Base-by-base conservation (phyloP, 257 asterid species). In the Cordia subcordata region DNA sequence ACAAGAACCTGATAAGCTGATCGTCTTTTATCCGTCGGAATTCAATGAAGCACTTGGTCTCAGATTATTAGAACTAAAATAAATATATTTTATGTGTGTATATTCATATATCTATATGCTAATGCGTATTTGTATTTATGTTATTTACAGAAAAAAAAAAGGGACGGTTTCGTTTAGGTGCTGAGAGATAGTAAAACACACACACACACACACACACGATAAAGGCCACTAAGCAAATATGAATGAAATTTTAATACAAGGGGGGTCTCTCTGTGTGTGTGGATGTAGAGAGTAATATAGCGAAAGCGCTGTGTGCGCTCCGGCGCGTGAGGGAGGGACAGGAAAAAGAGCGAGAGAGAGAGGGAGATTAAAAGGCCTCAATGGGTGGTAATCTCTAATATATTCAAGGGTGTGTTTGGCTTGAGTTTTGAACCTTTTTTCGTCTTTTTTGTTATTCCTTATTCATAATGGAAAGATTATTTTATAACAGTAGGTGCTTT, bases 111-210 rank as follows among this genome's bases (percentile, higher is more conserved):
- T 15, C 4, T 17, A 18, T 20, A 42, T 53, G 19, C 40, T 15
- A 33, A 20, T 37, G 20, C 8, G 12, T 39, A 39, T 42, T 42
- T 42, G 10, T 42, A 42, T 42, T 11, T 42, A 42, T 42, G 15
- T 42, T 8, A 16, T 15, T 3, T 17, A 18, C 21, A 42, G 19
- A 23, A 15, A 8, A 33, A 53, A 53, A 15, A 8, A 33, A 53
- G 40, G n/a, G 61, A 63, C 61, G 61, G 61, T 53, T 63, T 53
- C 68, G 47, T 22, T 22, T 63, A 15, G 58, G 50, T 12, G 19
- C 15, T 10, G 33, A 11, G 42, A 21, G 35, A 23, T 0, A 22
- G 46, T 11, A 14, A 0, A 22, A 13, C 4, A 14, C 49, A n/a
- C 21, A 49, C 47, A 42, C 17, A 0, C 13, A 13, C 4, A 14